A percentile compares a stretch with the other conserved stretches of the same genome.
These are phyloP conservation scores for Calocybe gangraenosa DNA, from an alignment of 768 basidiomycete genomes.

Conservation along the genomic window DNA sequence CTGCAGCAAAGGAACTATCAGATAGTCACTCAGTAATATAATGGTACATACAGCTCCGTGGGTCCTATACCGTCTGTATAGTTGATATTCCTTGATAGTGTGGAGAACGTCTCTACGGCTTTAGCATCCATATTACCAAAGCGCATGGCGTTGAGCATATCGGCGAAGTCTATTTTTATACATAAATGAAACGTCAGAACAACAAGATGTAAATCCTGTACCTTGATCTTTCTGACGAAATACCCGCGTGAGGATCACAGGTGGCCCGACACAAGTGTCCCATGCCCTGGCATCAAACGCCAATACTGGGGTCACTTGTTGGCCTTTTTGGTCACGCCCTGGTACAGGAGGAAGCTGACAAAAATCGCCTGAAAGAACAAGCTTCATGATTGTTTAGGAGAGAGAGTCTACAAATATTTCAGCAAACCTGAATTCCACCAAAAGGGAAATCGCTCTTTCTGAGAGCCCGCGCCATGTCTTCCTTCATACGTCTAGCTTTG, in stretches of 20 bases:
- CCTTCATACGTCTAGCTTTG: slow-evolving; percentile 36
- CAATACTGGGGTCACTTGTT: slow-evolving; percentile 51
- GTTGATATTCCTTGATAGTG: slow-evolving; percentile 48
- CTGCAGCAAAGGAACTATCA: slow-evolving; percentile 30
- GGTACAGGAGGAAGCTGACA: slow-evolving; percentile 87
- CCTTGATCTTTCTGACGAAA: slow-evolving; percentile 87
- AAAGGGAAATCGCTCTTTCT: slow-evolving; percentile 57
- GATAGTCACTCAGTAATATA: background rate
- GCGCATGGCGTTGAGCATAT: slow-evolving; percentile 87
- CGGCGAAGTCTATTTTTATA: slow-evolving; percentile 52
- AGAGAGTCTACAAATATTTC: background rate
- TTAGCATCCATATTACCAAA: slow-evolving; percentile 55
- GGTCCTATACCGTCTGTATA: slow-evolving; percentile 77
- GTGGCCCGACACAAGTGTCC: slow-evolving; percentile 54
- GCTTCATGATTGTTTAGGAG: slow-evolving; percentile 33
- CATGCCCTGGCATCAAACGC: slow-evolving; percentile 82
- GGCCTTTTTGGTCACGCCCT: slow-evolving; percentile 40
- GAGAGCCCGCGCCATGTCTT: slow-evolving; percentile 56
- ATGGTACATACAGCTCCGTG: slow-evolving; percentile 62
- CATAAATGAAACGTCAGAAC: background rate
- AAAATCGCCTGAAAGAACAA: slow-evolving; percentile 85
- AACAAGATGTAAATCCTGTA: slow-evolving; percentile 18
- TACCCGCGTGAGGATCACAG: slow-evolving; percentile 63
- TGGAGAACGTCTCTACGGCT: slow-evolving; percentile 45
- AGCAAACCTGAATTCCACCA: slow-evolving; percentile 76